These are phyloP conservation scores for Eleusine indica DNA, from an alignment of 176 grass and related monocot species.

Conservation along the genomic window DNA sequence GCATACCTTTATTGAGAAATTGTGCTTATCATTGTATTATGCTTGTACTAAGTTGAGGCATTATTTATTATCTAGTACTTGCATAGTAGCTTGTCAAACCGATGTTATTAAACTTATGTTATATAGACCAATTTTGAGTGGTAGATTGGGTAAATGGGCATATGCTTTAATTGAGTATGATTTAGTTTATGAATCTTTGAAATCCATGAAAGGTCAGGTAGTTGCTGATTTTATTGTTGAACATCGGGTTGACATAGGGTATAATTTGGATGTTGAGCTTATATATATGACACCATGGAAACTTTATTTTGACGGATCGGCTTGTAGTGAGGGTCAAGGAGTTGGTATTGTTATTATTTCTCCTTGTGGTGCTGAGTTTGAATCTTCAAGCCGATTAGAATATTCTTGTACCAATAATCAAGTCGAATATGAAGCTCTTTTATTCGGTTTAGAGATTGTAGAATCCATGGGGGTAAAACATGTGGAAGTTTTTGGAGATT, in stretches of 20 bases:
- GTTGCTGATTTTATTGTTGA: neutral
- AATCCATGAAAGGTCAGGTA: no score
- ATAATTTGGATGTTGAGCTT: neutral
- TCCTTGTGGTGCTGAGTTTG: neutral
- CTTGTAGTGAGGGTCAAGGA: neutral
- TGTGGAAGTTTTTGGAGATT: neutral
- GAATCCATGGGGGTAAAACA: neutral
- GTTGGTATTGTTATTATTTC: neutral
- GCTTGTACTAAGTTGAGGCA: neutral
- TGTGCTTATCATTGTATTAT: no score
- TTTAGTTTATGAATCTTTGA: no score
- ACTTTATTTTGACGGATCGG: neutral
- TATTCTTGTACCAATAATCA: neutral
- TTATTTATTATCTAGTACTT: neutral
- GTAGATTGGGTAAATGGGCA: neutral
- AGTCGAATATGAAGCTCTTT: neutral
- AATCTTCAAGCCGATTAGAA: neutral
- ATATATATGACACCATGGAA: neutral
- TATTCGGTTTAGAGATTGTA: neutral
- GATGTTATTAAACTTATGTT: neutral
- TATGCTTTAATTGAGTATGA: no score
- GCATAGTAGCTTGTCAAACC: neutral
- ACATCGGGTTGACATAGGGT: neutral
- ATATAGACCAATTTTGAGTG: neutral
- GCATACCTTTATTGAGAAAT: no score